Evolutionary conservation across 169 alveolate species (phyloP), one percentile per base, ranked within the genome.

Genomic region (Plasmodium vivax): DNA sequence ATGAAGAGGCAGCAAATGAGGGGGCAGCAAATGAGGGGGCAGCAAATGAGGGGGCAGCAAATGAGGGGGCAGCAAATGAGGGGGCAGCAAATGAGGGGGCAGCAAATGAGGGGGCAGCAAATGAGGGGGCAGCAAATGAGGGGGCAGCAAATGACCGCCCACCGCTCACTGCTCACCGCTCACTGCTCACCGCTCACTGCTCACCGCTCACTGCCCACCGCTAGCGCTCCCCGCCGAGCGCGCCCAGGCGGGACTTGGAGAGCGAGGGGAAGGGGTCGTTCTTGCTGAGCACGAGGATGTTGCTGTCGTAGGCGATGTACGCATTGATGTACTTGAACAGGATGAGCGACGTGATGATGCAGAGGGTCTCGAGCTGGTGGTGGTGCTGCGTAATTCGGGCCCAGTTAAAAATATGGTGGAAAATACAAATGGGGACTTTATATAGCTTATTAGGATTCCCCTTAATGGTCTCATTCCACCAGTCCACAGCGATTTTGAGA

Each of bases 401-500:
- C 93, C 93, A 85, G n/a, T 32, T 85, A 47, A 85, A 85, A 73
- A 85, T 72, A 38, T 85, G 93, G 47, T 85, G 93, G 74, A 85
- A 85, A 47, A 85, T 47, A 51, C 68, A 73, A n/a, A 85, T 85
- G 19, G 93, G 93, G 8, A 85, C 93, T 74, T 85, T 85, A 51
- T 41, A 85, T 23, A 85, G 3, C 38, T 85, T 85, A 74, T 47
- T 85, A 32, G 84, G 85, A 73, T 72, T 85, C 16, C 74, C 85
- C 38, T 85, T 73, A 73, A 73, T 47, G 27, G 54, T 72, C 16
- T 85, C 56, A 85, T 85, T 85, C 93, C 93, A 85, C 93, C 93
- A 85, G 8, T 85, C 74, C 0, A 85, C 85, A 9, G 79, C 68
- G 51, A 85, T 85, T 73, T 85, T 85, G 0, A 85, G 3, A 10